Base-by-base conservation (phyloP, 2,329 filamentous ascomycete genomes). In the Exophiala lecanii-corni region DNA sequence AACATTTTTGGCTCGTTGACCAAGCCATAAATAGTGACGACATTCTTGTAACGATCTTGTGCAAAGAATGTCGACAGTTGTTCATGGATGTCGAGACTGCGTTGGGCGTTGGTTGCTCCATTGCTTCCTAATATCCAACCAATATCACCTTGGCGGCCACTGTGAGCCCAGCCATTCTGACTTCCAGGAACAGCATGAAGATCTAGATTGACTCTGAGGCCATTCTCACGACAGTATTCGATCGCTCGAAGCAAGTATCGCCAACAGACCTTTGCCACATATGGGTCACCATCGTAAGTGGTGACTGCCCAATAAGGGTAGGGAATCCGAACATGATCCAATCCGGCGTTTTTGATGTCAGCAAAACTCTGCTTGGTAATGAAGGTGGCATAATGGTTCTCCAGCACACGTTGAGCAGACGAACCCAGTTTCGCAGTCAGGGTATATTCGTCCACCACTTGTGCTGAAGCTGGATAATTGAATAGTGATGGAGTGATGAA, bases 91-190 rank as follows among this genome's bases (percentile, higher is more conserved):
- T 94, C 88, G 13, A 96, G 76, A 2, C 87, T 86, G 25, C 91
- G 80, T 57, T 94, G 76, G 0, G 75, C 83, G 62, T 96, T 95
- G 10, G 81, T 63, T 1, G 75, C 72, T 9, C 92, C 91, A 58
- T 95, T 74, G 0, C 86, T 84, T n/a, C 92, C 92, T 57, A 92
- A 92, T 28, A 97, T 69, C 92, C 92, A 98, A 18, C 79, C 75
- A 51, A 97, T 91, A 1, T 67, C 49, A 1, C 92, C 91, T 61
- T 85, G 82, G 7, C 81, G 79, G 0, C 92, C 92, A 55, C 86
- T 94, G 64, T 98, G 92, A 57, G 96, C 96, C 91, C 91, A 97
- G 2, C 92, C 92, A 58, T 98, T 98, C 60, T 97, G 92, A 48
- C 85, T 91, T 0, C 92, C 92, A 0, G 91, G 91, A 0, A 92